Percentiles rank a stretch among this genome's conserved stretches.
phyloP scores from a whole-genome alignment of 768 basidiomycete genomes.

The Erythrobasidium yunnanense region DNA sequence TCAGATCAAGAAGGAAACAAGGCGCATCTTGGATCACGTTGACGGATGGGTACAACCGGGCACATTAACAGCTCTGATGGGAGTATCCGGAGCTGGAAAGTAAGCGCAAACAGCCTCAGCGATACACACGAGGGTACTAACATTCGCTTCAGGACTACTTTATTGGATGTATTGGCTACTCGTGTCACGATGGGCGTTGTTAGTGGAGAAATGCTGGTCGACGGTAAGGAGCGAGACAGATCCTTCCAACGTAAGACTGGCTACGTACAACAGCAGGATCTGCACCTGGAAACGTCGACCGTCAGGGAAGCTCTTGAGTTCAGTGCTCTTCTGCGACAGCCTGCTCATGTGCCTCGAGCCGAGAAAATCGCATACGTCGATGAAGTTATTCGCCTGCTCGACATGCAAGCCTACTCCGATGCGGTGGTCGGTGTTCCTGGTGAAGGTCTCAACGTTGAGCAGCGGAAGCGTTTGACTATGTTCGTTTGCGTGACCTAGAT shows the following conservation, averaged over 20 bases:
- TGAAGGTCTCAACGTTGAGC: conserved; percentile 43
- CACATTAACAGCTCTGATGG: conserved; percentile 45
- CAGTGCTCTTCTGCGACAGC: conserved; percentile 44
- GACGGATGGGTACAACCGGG: conserved; percentile 42
- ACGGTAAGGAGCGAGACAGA: conserved; percentile 42
- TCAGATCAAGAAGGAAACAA: conserved; percentile 35
- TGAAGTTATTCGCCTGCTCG: conserved; percentile 43
- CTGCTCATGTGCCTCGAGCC: conserved; percentile 37
- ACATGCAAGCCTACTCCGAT: conserved; percentile 45
- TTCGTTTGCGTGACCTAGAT: too few relatives aligned
- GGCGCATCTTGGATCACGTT: conserved; percentile 34
- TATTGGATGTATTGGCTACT: conserved; percentile 38
- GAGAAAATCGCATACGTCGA: conserved; percentile 45
- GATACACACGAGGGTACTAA: too few relatives aligned
- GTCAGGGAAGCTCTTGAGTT: conserved; percentile 46
- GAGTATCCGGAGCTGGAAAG: conserved; percentile 46
- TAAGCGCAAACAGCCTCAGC: too few relatives aligned
- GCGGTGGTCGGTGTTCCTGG: conserved; percentile 47
- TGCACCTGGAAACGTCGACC: conserved; percentile 43
- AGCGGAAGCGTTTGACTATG: conserved; percentile 54
- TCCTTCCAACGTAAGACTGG: conserved; percentile 46
- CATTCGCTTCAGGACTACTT: conserved; percentile 31
- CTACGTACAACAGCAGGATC: conserved; percentile 36
- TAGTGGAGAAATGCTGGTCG: conserved; percentile 45
- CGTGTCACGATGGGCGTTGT: conserved; percentile 44